Evolutionary conservation across 805 yeast species (phyloP), one percentile per base, ranked within the genome.

Genomic region (Pichia gijzeniarum): DNA sequence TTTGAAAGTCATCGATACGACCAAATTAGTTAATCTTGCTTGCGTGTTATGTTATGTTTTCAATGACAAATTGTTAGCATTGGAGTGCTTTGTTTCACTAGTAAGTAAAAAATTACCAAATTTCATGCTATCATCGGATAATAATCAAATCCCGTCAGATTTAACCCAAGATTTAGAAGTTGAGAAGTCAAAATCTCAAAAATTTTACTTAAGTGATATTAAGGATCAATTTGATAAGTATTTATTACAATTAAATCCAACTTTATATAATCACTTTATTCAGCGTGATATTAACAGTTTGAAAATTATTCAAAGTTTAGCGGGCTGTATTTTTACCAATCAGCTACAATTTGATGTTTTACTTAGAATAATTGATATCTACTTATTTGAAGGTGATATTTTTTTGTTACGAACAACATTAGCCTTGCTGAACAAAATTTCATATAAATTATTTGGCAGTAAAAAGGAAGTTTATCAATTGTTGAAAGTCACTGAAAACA

Each of bases 301-400:
- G 3, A 70, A 65, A 4, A 73, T 74, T 44, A 58, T 82, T 5
- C 67, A 62, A 20, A 65, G 71, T 2, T 53, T 78, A 42, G 50
- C 79, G 2, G 54, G 74, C 18, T 63, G 69, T 10, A 48, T 79
- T 17, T 75, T 80, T 54, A 57, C 79, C 2, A 62, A 67, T 41
- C 66, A 70, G 21, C 55, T 80, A 37, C 57, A 68, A 12, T 60
- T 76, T 39, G 81, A 79, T 30, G 59, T 72, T 1, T 59, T 74
- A 7, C 63, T 71, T 21, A 70, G 78, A 14, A 52, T 82, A 6
- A 54, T 83, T 49, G 90, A 83, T 57, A 65, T 82, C 5, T 71
- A 71, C 57, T 57, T 80, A 10, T 80, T 80, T 57, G 87, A 81
- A 56, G 80, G 82, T 7, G 85, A 77, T 52, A 61, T 72, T 1